Base-by-base conservation (phyloP, 768 basidiomycete genomes). In the Termitomyces sp. region DNA sequence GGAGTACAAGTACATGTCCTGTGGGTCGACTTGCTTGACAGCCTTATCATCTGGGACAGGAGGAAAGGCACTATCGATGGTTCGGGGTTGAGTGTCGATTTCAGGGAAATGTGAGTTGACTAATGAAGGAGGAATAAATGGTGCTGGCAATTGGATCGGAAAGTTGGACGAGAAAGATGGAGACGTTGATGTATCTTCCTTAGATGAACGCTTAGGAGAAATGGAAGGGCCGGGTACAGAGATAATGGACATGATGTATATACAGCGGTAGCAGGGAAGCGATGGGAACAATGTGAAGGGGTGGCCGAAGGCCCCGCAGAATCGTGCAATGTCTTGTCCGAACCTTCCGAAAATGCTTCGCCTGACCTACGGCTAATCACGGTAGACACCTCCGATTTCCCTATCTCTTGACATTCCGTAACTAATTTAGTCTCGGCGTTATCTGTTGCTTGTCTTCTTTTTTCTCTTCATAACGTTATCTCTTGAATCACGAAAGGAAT, bases 71-170 rank as follows among this genome's bases (percentile, higher is more conserved):
- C 9, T 34, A 41, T 53, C 30, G 12, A 57, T 40, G 5, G 17
- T 19, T 47, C 44, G 27, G 5, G 56, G 45, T 16, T 9, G 17
- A 40, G 51, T 57, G 21, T 41, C 30, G 21, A 53, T 28, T 14
- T 53, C 27, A 16, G 45, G 21, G 17, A 32, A 40, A 14, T 32
- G 50, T 34, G 56, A 52, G 19, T 40, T 11, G n/a, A 51, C 56
- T 23, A 57, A 39, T 12, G 56, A 52, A 37, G 56, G 56, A 47
- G 56, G 56, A 16, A 52, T 19, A 8, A 57, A 57, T 17, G 56
- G 56, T 12, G 19, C 45, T 4, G 56, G 56, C 19, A 57, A 21
- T 11, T 47, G 44, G 12, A 14, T 27, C 0, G 51, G 51, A 46
- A 47, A 28, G 44, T n/a, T 14, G 6, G 44, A 53, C 16, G 39